phyloP scores from a whole-genome alignment of 2,329 filamentous ascomycete genomes.

The Aspergillus sp. region DNA sequence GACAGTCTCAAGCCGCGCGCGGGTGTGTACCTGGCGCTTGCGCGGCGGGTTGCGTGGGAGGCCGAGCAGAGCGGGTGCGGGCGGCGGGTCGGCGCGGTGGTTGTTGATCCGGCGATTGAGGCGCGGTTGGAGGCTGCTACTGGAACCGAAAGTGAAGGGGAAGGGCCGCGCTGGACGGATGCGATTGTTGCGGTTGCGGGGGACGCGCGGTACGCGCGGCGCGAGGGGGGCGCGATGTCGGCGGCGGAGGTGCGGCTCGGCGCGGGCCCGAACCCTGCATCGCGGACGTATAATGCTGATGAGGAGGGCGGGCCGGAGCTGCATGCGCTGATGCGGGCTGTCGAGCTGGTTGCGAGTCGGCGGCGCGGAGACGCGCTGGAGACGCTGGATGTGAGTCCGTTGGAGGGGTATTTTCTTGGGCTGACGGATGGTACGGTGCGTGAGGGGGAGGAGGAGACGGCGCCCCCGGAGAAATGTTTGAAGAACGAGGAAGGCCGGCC shows the following conservation, averaged over 20 bases:
- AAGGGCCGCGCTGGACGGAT: conserved; percentile 26
- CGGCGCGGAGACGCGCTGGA: conserved; percentile 30
- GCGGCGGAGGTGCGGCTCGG: conserved; percentile 19
- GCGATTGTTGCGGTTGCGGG: conserved; percentile 44
- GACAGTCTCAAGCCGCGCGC: conserved; percentile 36
- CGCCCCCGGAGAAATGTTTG: conserved; percentile 17
- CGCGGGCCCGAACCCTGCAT: conserved; percentile 22
- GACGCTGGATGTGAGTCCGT: conserved; percentile 18
- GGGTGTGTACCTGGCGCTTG: conserved; percentile 40
- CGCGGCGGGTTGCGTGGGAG: conserved; percentile 37
- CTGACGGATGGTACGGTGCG: conserved; percentile 25
- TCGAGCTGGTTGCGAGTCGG: conserved; percentile 41
- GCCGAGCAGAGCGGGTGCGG: conserved; percentile 36
- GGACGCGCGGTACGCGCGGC: conserved; percentile 39
- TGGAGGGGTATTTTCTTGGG: conserved; percentile 46
- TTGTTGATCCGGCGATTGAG: conserved; percentile 42
- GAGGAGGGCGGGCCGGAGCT: conserved; percentile 43
- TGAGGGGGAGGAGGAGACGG: conserved; percentile 47
- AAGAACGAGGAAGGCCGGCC: conserved; percentile 13
- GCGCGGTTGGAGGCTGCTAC: conserved; percentile 17
- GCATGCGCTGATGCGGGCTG: conserved; percentile 46
- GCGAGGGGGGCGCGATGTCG: conserved; percentile 25
- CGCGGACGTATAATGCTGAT: conserved; percentile 28
- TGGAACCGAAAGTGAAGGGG: conserved; percentile 20
- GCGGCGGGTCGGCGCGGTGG: conserved; percentile 42